phyloP scores from a whole-genome alignment of 2,329 filamentous ascomycete species.

The Monascus ruber region DNA sequence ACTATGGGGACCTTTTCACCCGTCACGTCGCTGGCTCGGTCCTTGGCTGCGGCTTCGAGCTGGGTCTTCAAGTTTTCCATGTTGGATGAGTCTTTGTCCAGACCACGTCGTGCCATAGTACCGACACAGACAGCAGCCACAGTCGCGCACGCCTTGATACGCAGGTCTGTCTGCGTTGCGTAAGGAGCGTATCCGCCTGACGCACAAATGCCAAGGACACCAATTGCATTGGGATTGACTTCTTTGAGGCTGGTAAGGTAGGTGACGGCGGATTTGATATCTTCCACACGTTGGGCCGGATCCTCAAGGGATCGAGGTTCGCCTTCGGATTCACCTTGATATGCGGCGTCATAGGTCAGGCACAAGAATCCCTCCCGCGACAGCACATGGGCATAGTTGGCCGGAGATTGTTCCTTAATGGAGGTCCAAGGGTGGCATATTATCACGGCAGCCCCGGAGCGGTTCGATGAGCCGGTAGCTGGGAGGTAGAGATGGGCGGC shows the following conservation, averaged over 20 bases:
- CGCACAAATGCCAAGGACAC: conserved; percentile 27
- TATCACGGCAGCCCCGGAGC: conserved; percentile 10
- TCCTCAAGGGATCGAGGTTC: conserved; percentile 27
- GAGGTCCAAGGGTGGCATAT: conserved; percentile 19
- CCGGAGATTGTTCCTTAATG: conserved; percentile 29
- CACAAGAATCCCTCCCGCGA: conserved; percentile 19
- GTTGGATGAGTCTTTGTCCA: conserved; percentile 3
- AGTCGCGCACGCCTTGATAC: conserved; percentile 28
- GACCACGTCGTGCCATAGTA: conserved; percentile 12
- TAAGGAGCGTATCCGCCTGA: conserved; percentile 25
- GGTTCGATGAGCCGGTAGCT: neutral
- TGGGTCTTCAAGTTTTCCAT: conserved; percentile 1
- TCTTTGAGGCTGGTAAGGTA: conserved; percentile 17
- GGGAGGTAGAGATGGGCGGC: neutral
- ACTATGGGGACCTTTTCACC: conserved; percentile 3
- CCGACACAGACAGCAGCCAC: conserved; percentile 21
- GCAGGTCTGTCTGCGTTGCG: conserved; percentile 24
- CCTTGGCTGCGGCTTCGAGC: conserved; percentile 3
- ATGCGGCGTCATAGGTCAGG: conserved; percentile 26
- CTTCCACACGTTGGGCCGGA: conserved; percentile 23
- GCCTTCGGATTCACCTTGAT: conserved; percentile 27
- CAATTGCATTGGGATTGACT: conserved; percentile 22
- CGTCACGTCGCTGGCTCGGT: conserved; percentile 4
- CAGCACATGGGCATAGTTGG: conserved; percentile 18
- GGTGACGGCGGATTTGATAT: conserved; percentile 21